Evolutionary conservation across 2,329 filamentous ascomycete species (phyloP).

Genomic region (Epichloe gansuensis): DNA sequence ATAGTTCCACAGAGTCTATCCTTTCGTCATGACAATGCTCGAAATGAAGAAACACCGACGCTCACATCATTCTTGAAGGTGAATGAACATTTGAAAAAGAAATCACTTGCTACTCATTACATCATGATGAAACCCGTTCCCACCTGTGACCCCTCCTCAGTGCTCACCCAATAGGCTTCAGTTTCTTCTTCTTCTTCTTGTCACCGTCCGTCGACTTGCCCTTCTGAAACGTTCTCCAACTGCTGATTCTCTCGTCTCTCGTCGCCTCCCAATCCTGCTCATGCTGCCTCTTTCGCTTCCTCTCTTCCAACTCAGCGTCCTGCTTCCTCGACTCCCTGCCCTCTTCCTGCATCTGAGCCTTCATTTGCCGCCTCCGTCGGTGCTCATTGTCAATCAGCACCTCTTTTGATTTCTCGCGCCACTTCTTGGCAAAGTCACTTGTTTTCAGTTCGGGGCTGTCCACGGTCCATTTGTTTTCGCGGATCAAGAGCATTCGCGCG

Average conservation of each 20-base stretch:
- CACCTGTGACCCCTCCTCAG: neutral
- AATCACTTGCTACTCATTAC: neutral
- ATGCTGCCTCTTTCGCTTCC: constrained; percentile 80
- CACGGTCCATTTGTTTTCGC: constrained; percentile 84
- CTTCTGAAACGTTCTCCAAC: constrained; percentile 89
- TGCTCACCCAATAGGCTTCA: constrained; percentile 45
- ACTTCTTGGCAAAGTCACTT: constrained; percentile 68
- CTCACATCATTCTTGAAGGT: too few species aligned
- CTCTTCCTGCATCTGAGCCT: constrained; percentile 94
- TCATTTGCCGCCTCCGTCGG: constrained; percentile 69
- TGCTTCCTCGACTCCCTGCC: constrained; percentile 75
- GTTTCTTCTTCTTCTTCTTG: constrained; percentile 61
- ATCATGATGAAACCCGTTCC: neutral
- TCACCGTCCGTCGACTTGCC: constrained; percentile 40
- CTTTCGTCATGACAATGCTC: too few species aligned
- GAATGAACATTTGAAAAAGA: neutral
- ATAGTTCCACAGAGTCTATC: too few species aligned
- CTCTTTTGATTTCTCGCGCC: constrained; percentile 80
- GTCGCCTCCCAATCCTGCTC: constrained; percentile 94
- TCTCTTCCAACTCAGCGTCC: constrained; percentile 71
- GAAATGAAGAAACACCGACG: too few species aligned
- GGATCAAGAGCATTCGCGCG: constrained; percentile 86
- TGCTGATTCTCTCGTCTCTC: constrained; percentile 79
- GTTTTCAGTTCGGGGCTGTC: constrained; percentile 82
- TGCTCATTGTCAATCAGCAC: constrained; percentile 92